Evolutionary conservation across 2,329 filamentous ascomycete genomes (phyloP).

Genomic region (Curvularia lunata): DNA sequence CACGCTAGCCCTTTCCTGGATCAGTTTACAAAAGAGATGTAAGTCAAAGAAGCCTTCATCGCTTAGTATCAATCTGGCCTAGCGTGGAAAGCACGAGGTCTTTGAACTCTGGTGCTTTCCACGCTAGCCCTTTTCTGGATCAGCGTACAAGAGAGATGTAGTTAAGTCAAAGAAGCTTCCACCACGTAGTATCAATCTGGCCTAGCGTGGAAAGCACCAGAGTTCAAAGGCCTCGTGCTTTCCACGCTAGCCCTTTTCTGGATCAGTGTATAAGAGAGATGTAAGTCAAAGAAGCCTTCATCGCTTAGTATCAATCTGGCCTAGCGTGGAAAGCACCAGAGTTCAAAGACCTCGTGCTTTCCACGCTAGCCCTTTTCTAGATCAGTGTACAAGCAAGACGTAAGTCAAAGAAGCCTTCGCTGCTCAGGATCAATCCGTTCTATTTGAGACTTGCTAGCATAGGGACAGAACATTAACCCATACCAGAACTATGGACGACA

Average conservation of each 20-base stretch:
- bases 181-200: background rate
- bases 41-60: background rate
- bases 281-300: background rate
- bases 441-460: background rate
- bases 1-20: background rate
- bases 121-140: background rate
- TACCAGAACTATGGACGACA: slow-evolving; percentile 10
- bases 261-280: background rate
- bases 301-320: background rate
- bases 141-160: background rate
- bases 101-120: background rate
- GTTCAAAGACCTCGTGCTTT: background rate
- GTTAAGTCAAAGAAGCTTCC: background rate
- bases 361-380: background rate
- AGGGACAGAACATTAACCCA: slow-evolving; percentile 1
- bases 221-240: background rate
- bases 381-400: background rate
- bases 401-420: background rate
- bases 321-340: background rate
- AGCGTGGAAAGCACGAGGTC: background rate
- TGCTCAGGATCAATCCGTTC: background rate
- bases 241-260: background rate
- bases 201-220: background rate
- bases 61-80: background rate
- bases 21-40: background rate